Conservation (phyloP, 805 yeast species). For the Crinitomyces ghanaensis region DNA sequence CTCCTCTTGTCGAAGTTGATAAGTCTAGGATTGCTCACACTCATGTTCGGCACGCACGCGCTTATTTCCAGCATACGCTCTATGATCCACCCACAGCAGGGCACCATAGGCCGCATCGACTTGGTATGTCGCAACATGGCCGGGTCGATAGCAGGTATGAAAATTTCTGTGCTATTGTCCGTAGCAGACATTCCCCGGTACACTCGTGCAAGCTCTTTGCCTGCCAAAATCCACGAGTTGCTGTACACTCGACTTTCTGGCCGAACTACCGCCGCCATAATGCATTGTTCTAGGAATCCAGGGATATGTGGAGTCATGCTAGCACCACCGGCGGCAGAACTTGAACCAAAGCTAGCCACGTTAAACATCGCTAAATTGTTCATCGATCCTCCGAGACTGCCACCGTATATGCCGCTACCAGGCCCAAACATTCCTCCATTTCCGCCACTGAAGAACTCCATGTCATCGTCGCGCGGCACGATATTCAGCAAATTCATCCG, state of each 20-base stretch:
- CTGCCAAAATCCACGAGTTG: slow-evolving; percentile 56
- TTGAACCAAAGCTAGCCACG: no score
- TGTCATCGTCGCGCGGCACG: slow-evolving; percentile 28
- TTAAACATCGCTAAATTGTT: not conserved
- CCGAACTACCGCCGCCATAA: slow-evolving; percentile 59
- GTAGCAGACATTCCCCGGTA: slow-evolving; percentile 9
- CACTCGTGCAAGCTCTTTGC: slow-evolving; percentile 24
- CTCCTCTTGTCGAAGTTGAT: slow-evolving; percentile 82
- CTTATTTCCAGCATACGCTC: slow-evolving; percentile 69
- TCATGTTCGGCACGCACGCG: slow-evolving; percentile 69
- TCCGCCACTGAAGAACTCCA: not conserved
- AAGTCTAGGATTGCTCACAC: slow-evolving; percentile 47
- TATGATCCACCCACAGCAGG: slow-evolving; percentile 87
- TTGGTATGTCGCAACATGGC: slow-evolving; percentile 10
- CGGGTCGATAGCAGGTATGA: slow-evolving; percentile 21
- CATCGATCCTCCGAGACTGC: not conserved
- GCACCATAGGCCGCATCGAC: slow-evolving; percentile 42
- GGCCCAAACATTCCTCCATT: slow-evolving; percentile 2
- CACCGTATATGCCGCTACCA: not conserved
- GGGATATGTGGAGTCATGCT: no score
- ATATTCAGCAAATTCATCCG: slow-evolving; percentile 51
- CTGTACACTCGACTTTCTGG: slow-evolving; percentile 71
- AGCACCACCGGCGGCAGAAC: no score
- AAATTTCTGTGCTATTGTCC: slow-evolving; percentile 11
- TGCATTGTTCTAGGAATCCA: slow-evolving; percentile 72